Conservation (phyloP, 1,139 yeast genomes). For the Saccharomycopsis hybrid region DNA sequence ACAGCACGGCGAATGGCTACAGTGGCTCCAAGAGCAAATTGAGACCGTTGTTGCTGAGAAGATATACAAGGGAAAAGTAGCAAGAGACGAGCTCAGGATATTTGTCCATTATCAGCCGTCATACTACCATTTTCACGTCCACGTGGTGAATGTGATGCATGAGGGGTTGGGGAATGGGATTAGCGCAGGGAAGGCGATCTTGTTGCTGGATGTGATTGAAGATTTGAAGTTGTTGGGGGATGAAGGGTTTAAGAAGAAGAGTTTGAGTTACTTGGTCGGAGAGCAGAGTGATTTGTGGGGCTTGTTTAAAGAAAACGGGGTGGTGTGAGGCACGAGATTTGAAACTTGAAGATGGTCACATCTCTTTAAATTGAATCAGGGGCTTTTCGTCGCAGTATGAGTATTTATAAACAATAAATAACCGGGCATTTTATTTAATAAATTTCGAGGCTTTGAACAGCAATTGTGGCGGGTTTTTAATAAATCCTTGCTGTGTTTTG, state of each 20-base stretch:
- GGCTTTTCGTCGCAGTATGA: too few relatives aligned
- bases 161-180: slow-evolving; percentile 71
- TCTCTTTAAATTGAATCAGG: too few relatives aligned
- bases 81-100: slow-evolving; percentile 52
- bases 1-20: slow-evolving; percentile 52
- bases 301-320: background rate
- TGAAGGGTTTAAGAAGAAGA: slow-evolving; percentile 30
- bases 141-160: slow-evolving; percentile 71
- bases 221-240: slow-evolving; percentile 51
- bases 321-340: background rate
- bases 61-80: slow-evolving; percentile 31
- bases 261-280: slow-evolving; percentile 54
- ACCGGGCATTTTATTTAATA: too few relatives aligned
- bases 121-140: slow-evolving; percentile 91
- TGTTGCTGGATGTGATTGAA: slow-evolving; percentile 78
- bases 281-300: slow-evolving; percentile 78
- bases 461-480: too few relatives aligned
- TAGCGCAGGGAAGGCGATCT: slow-evolving; percentile 72
- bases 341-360: background rate
- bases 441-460: too few relatives aligned
- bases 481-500: too few relatives aligned
- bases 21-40: slow-evolving; percentile 28
- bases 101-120: slow-evolving; percentile 94
- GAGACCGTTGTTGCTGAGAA: slow-evolving; percentile 33
- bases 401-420: too few relatives aligned